A percentile compares a stretch with the other conserved stretches of the same genome.
phyloP scores from a whole-genome alignment of 2,329 filamentous ascomycete genomes.

The Aspergillus calidoustus region DNA sequence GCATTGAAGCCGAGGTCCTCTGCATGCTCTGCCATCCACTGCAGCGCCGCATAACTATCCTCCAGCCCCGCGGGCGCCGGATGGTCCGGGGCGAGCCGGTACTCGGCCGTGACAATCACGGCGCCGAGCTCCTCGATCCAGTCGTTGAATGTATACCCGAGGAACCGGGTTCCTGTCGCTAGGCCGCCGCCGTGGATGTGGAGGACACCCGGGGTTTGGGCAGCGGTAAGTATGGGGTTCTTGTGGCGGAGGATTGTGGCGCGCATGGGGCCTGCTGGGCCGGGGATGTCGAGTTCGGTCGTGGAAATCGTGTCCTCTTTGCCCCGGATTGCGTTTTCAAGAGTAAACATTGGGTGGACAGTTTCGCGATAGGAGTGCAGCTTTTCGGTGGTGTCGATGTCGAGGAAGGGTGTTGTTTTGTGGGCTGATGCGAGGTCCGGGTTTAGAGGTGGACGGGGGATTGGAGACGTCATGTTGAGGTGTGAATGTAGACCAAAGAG shows the following conservation, averaged over 20 bases:
- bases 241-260: constrained; percentile 17
- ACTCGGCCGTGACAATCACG: constrained; percentile 68
- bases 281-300: constrained; percentile 13
- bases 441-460: neutral
- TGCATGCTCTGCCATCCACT: constrained; percentile 63
- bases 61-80: constrained; percentile 69
- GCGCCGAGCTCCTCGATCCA: constrained; percentile 54
- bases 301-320: constrained; percentile 11
- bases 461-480: neutral
- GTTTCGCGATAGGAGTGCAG: constrained; percentile 3
- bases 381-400: constrained; percentile 4
- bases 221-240: constrained; percentile 9
- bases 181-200: constrained; percentile 43
- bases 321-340: constrained; percentile 7
- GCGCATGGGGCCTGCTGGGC: constrained; percentile 16
- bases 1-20: constrained; percentile 63
- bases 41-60: constrained; percentile 66
- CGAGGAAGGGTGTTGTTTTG: neutral
- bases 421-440: neutral
- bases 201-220: constrained; percentile 57
- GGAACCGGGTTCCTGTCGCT: constrained; percentile 1
- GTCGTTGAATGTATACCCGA: neutral
- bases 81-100: constrained; percentile 68
- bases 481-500: neutral
- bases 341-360: constrained; percentile 5